Percentiles rank a stretch among this genome's conserved stretches.
Conservation (phyloP, 2,329 filamentous ascomycete genomes). For the Apiospora malaysiana region DNA sequence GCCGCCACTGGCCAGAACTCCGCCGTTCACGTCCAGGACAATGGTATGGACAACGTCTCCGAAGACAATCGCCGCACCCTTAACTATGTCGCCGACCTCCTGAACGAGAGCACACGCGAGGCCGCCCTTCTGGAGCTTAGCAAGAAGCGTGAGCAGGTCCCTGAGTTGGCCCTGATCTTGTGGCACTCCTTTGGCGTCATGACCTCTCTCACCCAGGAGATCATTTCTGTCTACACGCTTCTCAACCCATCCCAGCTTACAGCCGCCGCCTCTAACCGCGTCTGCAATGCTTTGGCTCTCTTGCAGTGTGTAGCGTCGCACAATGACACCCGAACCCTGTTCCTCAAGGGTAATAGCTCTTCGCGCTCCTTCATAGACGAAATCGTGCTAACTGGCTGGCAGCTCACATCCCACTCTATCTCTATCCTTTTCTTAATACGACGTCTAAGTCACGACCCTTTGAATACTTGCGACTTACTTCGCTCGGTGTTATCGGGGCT, state of each 20-base stretch:
- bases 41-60: conserved; percentile 70
- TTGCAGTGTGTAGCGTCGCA: conserved; percentile 97
- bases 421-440: conserved; percentile 98
- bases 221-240: conserved; percentile 97
- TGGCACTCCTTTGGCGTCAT: conserved; percentile 99
- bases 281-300: conserved; percentile 95
- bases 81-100: conserved; percentile 87
- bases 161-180: conserved; percentile 91
- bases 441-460: conserved; percentile 98
- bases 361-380: background rate
- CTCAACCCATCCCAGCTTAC: conserved; percentile 97
- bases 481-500: conserved; percentile 93
- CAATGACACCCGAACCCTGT: conserved; percentile 92
- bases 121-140: conserved; percentile 92
- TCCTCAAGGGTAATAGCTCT: conserved; percentile 76
- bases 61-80: conserved; percentile 95
- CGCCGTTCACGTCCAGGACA: conserved; percentile 58
- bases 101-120: conserved; percentile 87
- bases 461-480: conserved; percentile 95
- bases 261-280: conserved; percentile 94
- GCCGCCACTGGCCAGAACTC: conserved; percentile 45
- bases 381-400: background rate
- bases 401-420: conserved; percentile 97
- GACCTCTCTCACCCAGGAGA: conserved; percentile 96
- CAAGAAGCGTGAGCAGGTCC: conserved; percentile 98